phyloP scores from a whole-genome alignment of 805 yeast genomes.

The Martiniozyma abietophila region DNA sequence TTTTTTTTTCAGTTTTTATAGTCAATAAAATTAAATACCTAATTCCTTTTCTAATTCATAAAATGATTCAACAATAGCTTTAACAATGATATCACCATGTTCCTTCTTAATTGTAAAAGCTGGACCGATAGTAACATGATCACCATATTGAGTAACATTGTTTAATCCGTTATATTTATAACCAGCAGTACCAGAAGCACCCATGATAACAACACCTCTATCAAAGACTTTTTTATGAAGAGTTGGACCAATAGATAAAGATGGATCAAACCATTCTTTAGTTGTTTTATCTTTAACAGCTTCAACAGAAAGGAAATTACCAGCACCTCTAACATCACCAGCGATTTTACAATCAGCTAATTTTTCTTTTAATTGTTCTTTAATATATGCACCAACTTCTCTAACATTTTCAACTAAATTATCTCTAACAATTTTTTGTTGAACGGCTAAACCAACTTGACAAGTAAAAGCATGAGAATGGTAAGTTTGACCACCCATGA shows the following conservation, averaged over 20 bases:
- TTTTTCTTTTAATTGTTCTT: conserved; percentile 27
- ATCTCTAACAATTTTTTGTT: conserved; percentile 29
- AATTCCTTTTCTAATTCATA: conserved; percentile 26
- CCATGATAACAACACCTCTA: conserved; percentile 42
- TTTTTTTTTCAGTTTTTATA: too few relatives aligned
- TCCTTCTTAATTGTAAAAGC: conserved; percentile 34
- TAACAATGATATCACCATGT: conserved; percentile 33
- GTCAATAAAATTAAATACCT: too few relatives aligned
- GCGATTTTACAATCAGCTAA: conserved; percentile 31
- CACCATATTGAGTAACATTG: conserved; percentile 26
- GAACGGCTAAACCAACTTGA: conserved; percentile 37
- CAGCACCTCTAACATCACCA: conserved; percentile 57
- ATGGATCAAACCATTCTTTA: conserved; percentile 37
- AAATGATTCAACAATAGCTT: conserved; percentile 32
- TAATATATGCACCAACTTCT: conserved; percentile 35
- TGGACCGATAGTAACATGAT: conserved; percentile 41
- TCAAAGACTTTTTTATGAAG: conserved; percentile 28
- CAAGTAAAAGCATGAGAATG: conserved; percentile 39
- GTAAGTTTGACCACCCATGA: conserved; percentile 41
- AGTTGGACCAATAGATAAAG: conserved; percentile 29
- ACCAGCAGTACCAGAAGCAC: conserved; percentile 32
- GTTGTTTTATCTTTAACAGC: conserved; percentile 44
- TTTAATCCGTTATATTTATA: conserved; percentile 23
- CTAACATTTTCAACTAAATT: conserved; percentile 32
- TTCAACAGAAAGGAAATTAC: conserved; percentile 52